Base-by-base conservation (phyloP, 1,284 basidiomycete genomes). In the Ceratobasidium papillatum region DNA sequence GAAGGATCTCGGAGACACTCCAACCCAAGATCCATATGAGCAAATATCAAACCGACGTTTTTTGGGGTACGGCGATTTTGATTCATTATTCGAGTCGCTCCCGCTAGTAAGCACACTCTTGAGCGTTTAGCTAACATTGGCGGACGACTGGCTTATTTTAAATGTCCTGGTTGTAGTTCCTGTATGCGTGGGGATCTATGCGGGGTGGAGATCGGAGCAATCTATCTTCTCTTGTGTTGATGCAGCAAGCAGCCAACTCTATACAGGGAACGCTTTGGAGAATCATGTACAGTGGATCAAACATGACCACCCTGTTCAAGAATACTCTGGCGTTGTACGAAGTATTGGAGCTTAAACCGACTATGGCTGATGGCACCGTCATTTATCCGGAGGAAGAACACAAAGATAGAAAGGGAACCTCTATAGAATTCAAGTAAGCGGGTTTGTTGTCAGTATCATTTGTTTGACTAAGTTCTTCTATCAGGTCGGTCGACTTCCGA, bases 401-500 rank as follows among this genome's bases (percentile, higher is more conserved):
- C 25, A 59, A 61, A 36, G 41, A 61, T 27, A 14, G 56, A 36
- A 72, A 72, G 43, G 68, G 68, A 11, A 25, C 45, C 25, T 14
- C 68, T 34, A 61, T 72, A 34, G 68, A 72, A 36, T 72, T 72
- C 56, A 72, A 61, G 68, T 61, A 22, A 61, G 68, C 14, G n/a
- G n/a, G n/a, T n/a, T n/a, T n/a, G n/a, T n/a, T n/a, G n/a, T n/a
- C n/a, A n/a, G n/a, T n/a, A n/a, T n/a, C n/a, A n/a, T n/a, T n/a
- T n/a, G n/a, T n/a, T n/a, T n/a, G n/a, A n/a, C n/a, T n/a, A n/a
- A n/a, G n/a, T n/a, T n/a, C n/a, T n/a, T n/a, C n/a, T n/a, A n/a
- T n/a, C n/a, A n/a, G n/a, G 51, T 69, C 75, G 45, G 76, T 77
- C 38, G 47, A 27, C 7, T 77, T 77, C 36, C 45, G 58, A 38